Evolutionary conservation across 2,329 filamentous ascomycete genomes (phyloP).

Genomic region (Didymella lethalis): DNA sequence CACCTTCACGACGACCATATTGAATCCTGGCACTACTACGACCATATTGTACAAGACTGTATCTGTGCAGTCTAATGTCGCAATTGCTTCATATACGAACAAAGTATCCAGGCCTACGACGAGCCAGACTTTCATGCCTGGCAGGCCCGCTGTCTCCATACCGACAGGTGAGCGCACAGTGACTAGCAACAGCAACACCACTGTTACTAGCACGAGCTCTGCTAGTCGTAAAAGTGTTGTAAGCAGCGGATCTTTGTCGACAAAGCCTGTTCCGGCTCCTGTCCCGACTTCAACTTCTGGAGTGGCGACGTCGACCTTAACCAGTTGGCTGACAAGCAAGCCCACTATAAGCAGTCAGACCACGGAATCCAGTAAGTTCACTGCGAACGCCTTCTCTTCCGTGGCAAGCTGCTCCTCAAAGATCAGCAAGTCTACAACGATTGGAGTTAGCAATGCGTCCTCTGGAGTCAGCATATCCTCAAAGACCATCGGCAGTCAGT

Average conservation of each 20-base stretch:
- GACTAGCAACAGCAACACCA: not conserved
- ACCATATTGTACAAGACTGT: not conserved
- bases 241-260: too few relatives aligned
- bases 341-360: not conserved
- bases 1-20: not conserved
- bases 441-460: not conserved
- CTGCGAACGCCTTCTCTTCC: not conserved
- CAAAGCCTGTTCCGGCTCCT: too few relatives aligned
- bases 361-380: not conserved
- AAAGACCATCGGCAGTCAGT: not conserved
- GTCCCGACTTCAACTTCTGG: too few relatives aligned
- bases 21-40: not conserved
- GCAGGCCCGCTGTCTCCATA: not conserved
- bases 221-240: too few relatives aligned
- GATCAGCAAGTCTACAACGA: not conserved
- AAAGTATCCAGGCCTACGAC: not conserved
- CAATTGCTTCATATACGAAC: not conserved
- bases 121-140: not conserved
- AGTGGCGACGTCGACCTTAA: not conserved
- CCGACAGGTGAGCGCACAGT: not conserved
- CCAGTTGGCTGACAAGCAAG: not conserved
- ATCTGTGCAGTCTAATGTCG: not conserved
- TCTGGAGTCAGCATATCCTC: not conserved
- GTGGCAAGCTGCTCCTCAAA: not conserved
- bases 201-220: too few relatives aligned